Base-by-base conservation (phyloP, 148 eudicot genomes). In the Bassia scoparia region DNA sequence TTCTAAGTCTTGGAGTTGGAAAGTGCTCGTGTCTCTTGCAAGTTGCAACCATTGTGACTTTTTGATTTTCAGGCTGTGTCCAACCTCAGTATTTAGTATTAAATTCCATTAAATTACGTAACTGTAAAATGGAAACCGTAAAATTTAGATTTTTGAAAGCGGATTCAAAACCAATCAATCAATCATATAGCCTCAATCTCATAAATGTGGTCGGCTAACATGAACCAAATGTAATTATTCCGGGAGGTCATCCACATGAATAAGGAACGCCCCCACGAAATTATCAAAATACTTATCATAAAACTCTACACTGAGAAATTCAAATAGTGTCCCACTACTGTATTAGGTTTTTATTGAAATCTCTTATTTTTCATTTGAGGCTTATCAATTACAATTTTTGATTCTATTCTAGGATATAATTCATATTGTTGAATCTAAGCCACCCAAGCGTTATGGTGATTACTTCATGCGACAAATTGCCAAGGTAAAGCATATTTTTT, bases 391-490 rank as follows among this genome's bases (percentile, higher is more conserved):
- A 67, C 27, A 31, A 18, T 10, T 55, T 18, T 54, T 58, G 34
- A 35, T 69, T 17, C 65, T 66, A 48, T 72, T 84, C 79, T 84
- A 95, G 98, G 96, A 89, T 80, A 83, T 84, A 81, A 71, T 94
- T 74, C 87, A 86, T 73, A 85, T 88, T 37, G 86, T 87, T 15
- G 95, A 89, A 71, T 76, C 92, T 13, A 92, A 95, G 81, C 82
- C 94, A 74, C 72, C 86, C 26, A 95, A 91, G 84, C 81, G 86
- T 35, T 95, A 88, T 73, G 96, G 96, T 18, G 99, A 95, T 83
- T 90, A 87, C 81, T 90, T 92, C 74, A 61, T 92, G 86, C 94
- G 96, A 67, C 96, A 95, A 83, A 90, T 95, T 72, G 90, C 83
- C 55, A 92, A 95, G 94, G 99, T 95, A 77, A 30, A 21, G 21